These are phyloP conservation scores for Calcarisporium arbuscula DNA, from an alignment of 2,329 filamentous ascomycete species.

Conservation along the genomic window DNA sequence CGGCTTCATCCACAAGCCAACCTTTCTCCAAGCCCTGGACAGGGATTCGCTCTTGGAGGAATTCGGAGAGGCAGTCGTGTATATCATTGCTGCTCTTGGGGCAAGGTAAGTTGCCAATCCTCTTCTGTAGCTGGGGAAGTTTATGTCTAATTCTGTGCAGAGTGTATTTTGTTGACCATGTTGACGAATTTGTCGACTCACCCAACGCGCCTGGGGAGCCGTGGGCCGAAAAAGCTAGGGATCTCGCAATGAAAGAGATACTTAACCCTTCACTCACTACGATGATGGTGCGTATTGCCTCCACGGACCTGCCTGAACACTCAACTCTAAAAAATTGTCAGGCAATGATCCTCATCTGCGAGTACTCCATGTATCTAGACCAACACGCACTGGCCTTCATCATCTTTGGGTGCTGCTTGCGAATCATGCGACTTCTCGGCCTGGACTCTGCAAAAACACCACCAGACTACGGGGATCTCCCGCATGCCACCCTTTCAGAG, in stretches of 20 bases:
- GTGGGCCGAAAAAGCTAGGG: slow-evolving; percentile 14
- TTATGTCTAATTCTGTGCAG: too few relatives aligned
- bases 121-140: too few relatives aligned
- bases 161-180: too few relatives aligned
- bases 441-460: slow-evolving; percentile 12
- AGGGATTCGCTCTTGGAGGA: slow-evolving; percentile 13
- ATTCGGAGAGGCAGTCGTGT: slow-evolving; percentile 16
- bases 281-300: too few relatives aligned
- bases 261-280: too few relatives aligned
- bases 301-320: too few relatives aligned
- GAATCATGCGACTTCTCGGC: slow-evolving; percentile 14
- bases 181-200: too few relatives aligned
- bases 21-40: slow-evolving; percentile 18
- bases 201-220: slow-evolving; percentile 13
- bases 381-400: slow-evolving; percentile 16
- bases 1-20: slow-evolving; percentile 16
- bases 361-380: slow-evolving; percentile 16
- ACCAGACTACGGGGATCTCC: slow-evolving; percentile 1
- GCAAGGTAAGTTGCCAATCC: slow-evolving; percentile 14
- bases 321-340: slow-evolving; percentile 1
- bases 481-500: slow-evolving; percentile 12
- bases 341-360: slow-evolving; percentile 15
- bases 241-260: too few relatives aligned
- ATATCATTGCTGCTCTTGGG: slow-evolving; percentile 18
- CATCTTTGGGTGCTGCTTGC: slow-evolving; percentile 14